phyloP scores from a whole-genome alignment of 805 yeast genomes.

The Candida xiaguanensis region DNA sequence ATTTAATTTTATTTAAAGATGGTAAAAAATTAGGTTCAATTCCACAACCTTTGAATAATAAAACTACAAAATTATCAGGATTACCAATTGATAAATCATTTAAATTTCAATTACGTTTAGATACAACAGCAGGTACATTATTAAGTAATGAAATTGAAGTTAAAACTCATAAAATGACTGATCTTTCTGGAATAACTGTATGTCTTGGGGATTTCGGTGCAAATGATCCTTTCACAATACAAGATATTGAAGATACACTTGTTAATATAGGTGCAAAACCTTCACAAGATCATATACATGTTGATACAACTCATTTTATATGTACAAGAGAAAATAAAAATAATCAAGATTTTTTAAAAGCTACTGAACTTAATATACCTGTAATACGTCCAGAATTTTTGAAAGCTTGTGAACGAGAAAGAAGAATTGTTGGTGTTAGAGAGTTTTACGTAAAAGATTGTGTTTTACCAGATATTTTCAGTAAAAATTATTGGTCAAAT shows the following conservation, averaged over 20 bases:
- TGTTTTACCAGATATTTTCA: conserved; percentile 40
- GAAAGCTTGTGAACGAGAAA: conserved; percentile 85
- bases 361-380: conserved; percentile 83
- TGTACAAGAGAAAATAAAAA: conserved; percentile 60
- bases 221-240: conserved; percentile 39
- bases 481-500: conserved; percentile 36
- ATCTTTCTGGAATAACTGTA: conserved; percentile 85
- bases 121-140: conserved; percentile 87
- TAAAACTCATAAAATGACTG: conserved; percentile 94
- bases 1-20: conserved; percentile 74
- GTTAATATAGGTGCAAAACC: conserved; percentile 77
- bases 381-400: conserved; percentile 96
- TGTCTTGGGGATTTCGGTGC: conserved; percentile 80
- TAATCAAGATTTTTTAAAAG: conserved; percentile 69
- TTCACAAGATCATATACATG: conserved; percentile 64
- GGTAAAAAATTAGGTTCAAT: conserved; percentile 71
- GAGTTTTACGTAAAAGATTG: conserved; percentile 69
- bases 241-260: conserved; percentile 62
- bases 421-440: conserved; percentile 89
- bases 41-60: conserved; percentile 75
- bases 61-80: conserved; percentile 86
- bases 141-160: conserved; percentile 64
- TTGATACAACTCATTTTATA: conserved; percentile 94
- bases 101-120: conserved; percentile 72
- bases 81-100: conserved; percentile 82